phyloP scores from a whole-genome alignment of 371 early-diverging fungal genomes.

The Syncephalastrum racemosum region DNA sequence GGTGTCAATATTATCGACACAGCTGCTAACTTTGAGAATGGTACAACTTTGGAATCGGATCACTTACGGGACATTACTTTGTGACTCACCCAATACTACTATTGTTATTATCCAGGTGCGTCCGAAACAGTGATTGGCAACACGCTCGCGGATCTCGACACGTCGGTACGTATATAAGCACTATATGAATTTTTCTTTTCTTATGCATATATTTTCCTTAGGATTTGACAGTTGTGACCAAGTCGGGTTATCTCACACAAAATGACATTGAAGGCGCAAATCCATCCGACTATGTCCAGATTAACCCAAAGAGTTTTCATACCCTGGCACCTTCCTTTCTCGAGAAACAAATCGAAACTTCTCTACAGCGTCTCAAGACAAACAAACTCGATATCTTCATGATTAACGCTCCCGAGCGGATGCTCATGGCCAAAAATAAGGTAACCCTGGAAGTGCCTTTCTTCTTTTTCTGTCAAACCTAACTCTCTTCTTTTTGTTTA shows the following conservation, averaged over 20 bases:
- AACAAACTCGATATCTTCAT: slow-evolving; percentile 70
- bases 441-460: slow-evolving; percentile 19
- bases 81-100: background rate
- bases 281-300: slow-evolving; percentile 46
- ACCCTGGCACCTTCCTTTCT: slow-evolving; percentile 65
- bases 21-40: slow-evolving; percentile 72
- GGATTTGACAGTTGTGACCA: slow-evolving; percentile 66
- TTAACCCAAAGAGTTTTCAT: slow-evolving; percentile 61
- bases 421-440: slow-evolving; percentile 58
- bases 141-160: slow-evolving; percentile 42
- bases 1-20: slow-evolving; percentile 80
- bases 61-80: too few species aligned
- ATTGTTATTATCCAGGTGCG: slow-evolving; percentile 31
- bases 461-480: background rate
- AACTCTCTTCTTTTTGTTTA: too few species aligned
- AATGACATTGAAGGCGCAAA: slow-evolving; percentile 19
- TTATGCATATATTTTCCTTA: slow-evolving; percentile 16
- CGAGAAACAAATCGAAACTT: slow-evolving; percentile 55
- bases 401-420: slow-evolving; percentile 80
- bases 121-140: slow-evolving; percentile 65
- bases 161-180: slow-evolving; percentile 4
- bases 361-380: slow-evolving; percentile 60
- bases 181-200: background rate
- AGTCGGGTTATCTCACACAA: slow-evolving; percentile 64
- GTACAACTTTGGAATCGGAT: slow-evolving; percentile 24